Evolutionary conservation across 495 filamentous ascomycete species (phyloP), one percentile per base, ranked within the genome.

Genomic region (Aspergillus funiculosus): DNA sequence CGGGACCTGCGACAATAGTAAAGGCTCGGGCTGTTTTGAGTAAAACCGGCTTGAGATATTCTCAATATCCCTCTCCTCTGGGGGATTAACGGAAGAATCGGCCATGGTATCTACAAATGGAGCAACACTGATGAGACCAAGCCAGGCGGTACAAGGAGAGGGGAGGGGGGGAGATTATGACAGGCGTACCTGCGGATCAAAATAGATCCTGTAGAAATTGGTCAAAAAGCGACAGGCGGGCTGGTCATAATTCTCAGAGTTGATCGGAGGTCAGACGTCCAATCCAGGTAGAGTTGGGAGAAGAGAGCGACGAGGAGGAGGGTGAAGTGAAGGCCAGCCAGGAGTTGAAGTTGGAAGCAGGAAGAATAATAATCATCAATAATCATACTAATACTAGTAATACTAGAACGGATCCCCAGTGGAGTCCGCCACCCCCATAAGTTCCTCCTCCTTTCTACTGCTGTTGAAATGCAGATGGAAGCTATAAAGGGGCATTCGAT

Each of bases 1-100:
- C 30, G 56, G 32, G 14, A 34, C 49, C 34, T 57, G 57, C 13
- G 58, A 56, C 19, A 53, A 49, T 19, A 56, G 51, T 21, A 57
- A 34, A 1, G 58, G 50, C 19, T 62, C 55, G 18, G 55, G 57
- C n/a, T 43, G 59, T 37, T 56, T 59, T 10, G 40, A 40, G 28
- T 60, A 51, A 11, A 45, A 36, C 14, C 53, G 54, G 39, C 50
- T 46, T 20, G 52, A 35, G 18, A 38, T 22, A n/a, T 38, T 50
- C 25, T 61, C 60, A 27, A 52, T 7, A 18, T 25, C 54, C 47
- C 50, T 57, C 53, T 43, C 44, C 25, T 55, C 52, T 30, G 52
- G 39, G 27, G 57, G 41, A 30, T 55, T 48, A 34, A 42, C 46
- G 30, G 55, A 32, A 37, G 39, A 46, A 47, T 62, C 57, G 39